Base-by-base conservation (phyloP, 805 yeast species). In the Candida namnaoensis region DNA sequence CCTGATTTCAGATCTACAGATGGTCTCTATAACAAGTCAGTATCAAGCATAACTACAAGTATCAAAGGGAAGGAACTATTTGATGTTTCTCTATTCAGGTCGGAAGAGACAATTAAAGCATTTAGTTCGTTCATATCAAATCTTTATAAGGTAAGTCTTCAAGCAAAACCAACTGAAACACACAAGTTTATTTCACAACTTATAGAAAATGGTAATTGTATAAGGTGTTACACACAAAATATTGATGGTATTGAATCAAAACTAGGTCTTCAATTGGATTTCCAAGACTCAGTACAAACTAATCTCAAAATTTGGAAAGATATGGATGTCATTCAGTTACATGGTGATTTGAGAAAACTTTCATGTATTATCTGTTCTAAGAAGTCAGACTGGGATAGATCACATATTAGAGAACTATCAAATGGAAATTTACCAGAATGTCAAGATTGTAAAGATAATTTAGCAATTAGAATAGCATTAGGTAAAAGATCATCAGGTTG, bases 201-300 rank as follows among this genome's bases (percentile, higher is more conserved):
- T 2, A 12, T 44, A 82, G 41, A 77, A 75, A 52, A 78, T 72
- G 42, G 75, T 75, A 56, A 78, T 73, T 70, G 90, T 37, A 59
- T 88, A 38, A 68, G 95, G 44, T 88, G 97, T 62, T 91, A 91
- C 58, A 91, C 98, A 1, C 98, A 93, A 56, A 91, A 91, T 57
- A 91, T 91, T 44, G 99, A 91, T 60, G 90, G 95, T 0, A 66
- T 91, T 32, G 98, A 91, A 56, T 65, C 77, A 38, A 64, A 68
- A 38, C 69, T 82, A 25, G 82, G 86, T 23, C 64, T 90, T 42
- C 70, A 68, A 34, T 67, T 81, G 38, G 88, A 90, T 3, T 63
- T 67, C 25, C 66, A 69, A 34, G 51, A 62, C 12, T 47, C 54
- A 11, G 13, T 38, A 38, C 32, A 43, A 26, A 34, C 37, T 37